A percentile compares a stretch with the other conserved stretches of the same genome.
phyloP scores from a whole-genome alignment of 225 moss, liverwort and hornwort species.

The Sphagnum contortum region DNA sequence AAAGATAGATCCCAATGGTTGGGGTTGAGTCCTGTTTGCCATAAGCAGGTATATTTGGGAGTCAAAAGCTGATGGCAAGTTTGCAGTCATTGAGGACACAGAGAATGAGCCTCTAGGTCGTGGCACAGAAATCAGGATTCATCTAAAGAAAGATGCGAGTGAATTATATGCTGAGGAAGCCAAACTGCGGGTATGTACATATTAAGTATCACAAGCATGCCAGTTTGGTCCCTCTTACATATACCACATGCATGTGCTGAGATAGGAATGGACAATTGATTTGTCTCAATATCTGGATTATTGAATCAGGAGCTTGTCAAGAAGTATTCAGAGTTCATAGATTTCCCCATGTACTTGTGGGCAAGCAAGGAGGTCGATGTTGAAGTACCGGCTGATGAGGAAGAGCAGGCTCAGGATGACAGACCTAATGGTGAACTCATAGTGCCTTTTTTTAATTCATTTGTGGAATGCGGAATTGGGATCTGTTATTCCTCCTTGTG shows the following conservation, averaged over 20 bases:
- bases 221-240: no score
- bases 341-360: conserved; percentile 90
- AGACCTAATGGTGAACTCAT: neutral
- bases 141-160: conserved; percentile 78
- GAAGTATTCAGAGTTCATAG: conserved; percentile 91
- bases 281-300: neutral
- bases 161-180: conserved; percentile 76
- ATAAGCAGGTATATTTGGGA: conserved; percentile 87
- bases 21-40: no score
- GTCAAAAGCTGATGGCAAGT: conserved; percentile 93
- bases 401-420: conserved; percentile 19
- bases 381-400: conserved; percentile 42
- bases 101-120: conserved; percentile 95
- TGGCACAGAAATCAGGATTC: conserved; percentile 88
- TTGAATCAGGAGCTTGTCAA: conserved; percentile 70
- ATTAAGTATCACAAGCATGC: no score
- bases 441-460: no score
- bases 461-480: no score
- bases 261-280: no score
- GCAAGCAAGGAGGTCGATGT: conserved; percentile 75
- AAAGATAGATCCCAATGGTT: no score
- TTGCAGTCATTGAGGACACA: conserved; percentile 80
- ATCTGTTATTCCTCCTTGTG: no score
- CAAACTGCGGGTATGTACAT: conserved; percentile 55
- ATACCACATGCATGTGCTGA: no score